These are phyloP conservation scores for Xylariaceae sp. DNA, from an alignment of 2,329 filamentous ascomycete genomes.

Conservation along the genomic window DNA sequence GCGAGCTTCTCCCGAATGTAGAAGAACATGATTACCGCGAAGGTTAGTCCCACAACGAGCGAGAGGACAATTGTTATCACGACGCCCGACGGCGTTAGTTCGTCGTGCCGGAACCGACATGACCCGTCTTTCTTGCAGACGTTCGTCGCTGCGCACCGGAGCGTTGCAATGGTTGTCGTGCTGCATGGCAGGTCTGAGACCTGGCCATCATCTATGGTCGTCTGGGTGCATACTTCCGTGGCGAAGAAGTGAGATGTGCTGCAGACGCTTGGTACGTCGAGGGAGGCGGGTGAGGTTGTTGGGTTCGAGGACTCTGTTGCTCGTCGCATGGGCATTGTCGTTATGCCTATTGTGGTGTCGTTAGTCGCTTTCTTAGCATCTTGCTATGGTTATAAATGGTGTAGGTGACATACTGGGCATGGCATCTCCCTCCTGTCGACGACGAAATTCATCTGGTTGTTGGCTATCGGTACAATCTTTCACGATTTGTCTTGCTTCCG, in stretches of 20 bases:
- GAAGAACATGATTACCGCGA: slow-evolving; percentile 45
- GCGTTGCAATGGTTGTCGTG: slow-evolving; percentile 32
- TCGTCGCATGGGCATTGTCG: slow-evolving; percentile 8
- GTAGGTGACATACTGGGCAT: not conserved
- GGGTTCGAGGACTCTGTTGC: slow-evolving; percentile 4
- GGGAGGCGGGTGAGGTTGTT: slow-evolving; percentile 10
- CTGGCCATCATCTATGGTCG: not conserved
- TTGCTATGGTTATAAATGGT: not conserved
- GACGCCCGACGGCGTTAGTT: slow-evolving; percentile 44
- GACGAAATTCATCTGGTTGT: slow-evolving; percentile 22
- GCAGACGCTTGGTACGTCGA: slow-evolving; percentile 2
- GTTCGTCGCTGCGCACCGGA: slow-evolving; percentile 27
- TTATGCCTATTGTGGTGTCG: slow-evolving; percentile 4
- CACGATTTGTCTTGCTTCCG: slow-evolving; percentile 35
- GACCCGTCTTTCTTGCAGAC: slow-evolving; percentile 40
- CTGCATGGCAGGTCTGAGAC: slow-evolving; percentile 21
- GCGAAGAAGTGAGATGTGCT: slow-evolving; percentile 1
- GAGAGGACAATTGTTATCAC: slow-evolving; percentile 49
- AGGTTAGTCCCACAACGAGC: slow-evolving; percentile 36
- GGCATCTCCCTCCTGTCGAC: slow-evolving; percentile 23
- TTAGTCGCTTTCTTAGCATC: not conserved
- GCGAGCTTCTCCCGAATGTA: slow-evolving; percentile 50
- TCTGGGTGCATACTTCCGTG: slow-evolving; percentile 11
- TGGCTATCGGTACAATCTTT: slow-evolving; percentile 29
- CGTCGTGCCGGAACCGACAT: slow-evolving; percentile 40